phyloP scores from a whole-genome alignment of 257 asterid species.

The Scutellaria barbata region DNA sequence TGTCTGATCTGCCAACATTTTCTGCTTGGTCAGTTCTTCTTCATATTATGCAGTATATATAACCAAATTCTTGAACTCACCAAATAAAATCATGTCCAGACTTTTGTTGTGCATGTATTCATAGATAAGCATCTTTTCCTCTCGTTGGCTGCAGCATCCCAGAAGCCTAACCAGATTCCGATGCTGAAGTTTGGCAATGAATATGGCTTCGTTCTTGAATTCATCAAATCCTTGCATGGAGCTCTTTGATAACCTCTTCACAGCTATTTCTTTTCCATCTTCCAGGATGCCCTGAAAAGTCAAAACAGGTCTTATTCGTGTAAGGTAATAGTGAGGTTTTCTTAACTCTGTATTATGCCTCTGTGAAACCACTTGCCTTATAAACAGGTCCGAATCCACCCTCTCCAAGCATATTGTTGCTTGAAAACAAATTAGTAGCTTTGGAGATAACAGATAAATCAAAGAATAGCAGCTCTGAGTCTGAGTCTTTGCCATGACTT shows the following conservation, averaged over 20 bases:
- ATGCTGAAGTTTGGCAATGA: slow-evolving; percentile 52
- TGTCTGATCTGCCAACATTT: slow-evolving; percentile 9
- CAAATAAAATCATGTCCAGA: slow-evolving; percentile 42
- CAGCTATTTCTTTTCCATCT: slow-evolving; percentile 45
- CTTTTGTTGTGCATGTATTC: slow-evolving; percentile 44
- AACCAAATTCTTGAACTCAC: slow-evolving; percentile 4
- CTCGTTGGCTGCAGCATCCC: slow-evolving; percentile 48
- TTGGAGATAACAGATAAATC: slow-evolving; percentile 18
- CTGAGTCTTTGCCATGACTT: neutral
- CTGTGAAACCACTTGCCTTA: slow-evolving; percentile 25
- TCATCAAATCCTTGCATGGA: slow-evolving; percentile 49
- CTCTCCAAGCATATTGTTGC: slow-evolving; percentile 35
- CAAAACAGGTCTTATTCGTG: too few relatives aligned
- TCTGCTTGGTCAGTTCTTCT: neutral
- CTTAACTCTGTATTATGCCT: too few relatives aligned
- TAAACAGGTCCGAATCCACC: slow-evolving; percentile 44
- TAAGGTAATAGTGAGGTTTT: too few relatives aligned
- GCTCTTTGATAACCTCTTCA: slow-evolving; percentile 42
- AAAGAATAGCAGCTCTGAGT: slow-evolving; percentile 31
- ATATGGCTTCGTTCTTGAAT: slow-evolving; percentile 50
- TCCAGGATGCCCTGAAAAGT: slow-evolving; percentile 29
- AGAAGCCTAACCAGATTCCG: slow-evolving; percentile 53
- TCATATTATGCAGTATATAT: too few relatives aligned
- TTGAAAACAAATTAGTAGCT: slow-evolving; percentile 36
- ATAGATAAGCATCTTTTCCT: slow-evolving; percentile 44